These are phyloP conservation scores for Xenosphaeropsis pyriputrescens DNA, from an alignment of 2,329 filamentous ascomycete species.

Conservation along the genomic window DNA sequence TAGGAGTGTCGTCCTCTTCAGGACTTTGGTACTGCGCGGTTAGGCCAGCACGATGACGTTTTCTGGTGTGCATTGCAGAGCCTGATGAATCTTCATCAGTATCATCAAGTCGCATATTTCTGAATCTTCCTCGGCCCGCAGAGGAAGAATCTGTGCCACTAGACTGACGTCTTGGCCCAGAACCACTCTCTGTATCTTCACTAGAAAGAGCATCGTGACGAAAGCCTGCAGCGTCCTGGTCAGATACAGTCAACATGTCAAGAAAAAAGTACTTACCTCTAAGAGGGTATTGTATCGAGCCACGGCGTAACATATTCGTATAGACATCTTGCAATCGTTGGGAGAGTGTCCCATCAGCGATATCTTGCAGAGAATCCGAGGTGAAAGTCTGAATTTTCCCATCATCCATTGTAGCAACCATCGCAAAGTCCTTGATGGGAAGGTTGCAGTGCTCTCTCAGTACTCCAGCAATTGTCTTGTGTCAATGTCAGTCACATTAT, in stretches of 20 bases:
- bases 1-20: conserved; percentile 7
- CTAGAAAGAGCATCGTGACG: not conserved
- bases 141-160: not conserved
- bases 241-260: too few species aligned
- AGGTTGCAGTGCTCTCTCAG: conserved; percentile 1
- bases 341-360: too few species aligned
- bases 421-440: conserved; percentile 1
- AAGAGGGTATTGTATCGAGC: too few species aligned
- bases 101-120: not conserved
- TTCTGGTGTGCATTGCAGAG: conserved; percentile 1
- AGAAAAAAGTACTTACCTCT: too few species aligned
- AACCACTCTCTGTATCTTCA: not conserved
- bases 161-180: not conserved
- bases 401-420: conserved; percentile 1
- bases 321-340: too few species aligned
- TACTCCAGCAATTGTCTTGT: conserved; percentile 1
- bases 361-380: not conserved
- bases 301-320: too few species aligned
- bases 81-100: not conserved
- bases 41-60: not conserved
- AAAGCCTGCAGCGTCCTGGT: not conserved
- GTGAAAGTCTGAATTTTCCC: conserved; percentile 1
- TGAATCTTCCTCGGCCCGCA: not conserved
- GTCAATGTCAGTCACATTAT: not conserved
- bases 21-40: conserved; percentile 1